A percentile compares a stretch with the other conserved stretches of the same genome.
These are phyloP conservation scores for Lipomyces yarrowii DNA, from an alignment of 1,139 yeast genomes.

Conservation along the genomic window DNA sequence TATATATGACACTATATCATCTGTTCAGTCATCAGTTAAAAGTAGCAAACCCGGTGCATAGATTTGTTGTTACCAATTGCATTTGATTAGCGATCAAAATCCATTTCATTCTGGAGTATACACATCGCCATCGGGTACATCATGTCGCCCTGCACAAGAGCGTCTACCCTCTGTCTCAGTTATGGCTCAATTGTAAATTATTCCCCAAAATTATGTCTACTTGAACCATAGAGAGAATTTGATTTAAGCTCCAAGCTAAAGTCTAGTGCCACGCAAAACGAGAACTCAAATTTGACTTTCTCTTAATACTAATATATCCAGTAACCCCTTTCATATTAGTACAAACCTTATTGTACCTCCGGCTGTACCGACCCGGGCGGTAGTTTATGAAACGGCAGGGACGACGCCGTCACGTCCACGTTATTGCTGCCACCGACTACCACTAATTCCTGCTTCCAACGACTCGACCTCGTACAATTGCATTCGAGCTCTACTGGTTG, in stretches of 20 bases:
- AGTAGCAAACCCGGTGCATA: too few relatives aligned
- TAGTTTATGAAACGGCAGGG: neutral
- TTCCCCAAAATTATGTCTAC: neutral
- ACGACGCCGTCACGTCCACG: neutral
- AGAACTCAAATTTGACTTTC: neutral
- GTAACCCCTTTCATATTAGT: neutral
- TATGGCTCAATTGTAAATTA: neutral
- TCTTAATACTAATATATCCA: neutral
- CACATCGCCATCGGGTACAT: too few relatives aligned
- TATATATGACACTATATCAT: too few relatives aligned
- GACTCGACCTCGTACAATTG: neutral
- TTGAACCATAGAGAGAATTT: neutral
- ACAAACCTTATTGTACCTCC: neutral
- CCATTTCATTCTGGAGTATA: too few relatives aligned
- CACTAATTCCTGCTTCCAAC: neutral
- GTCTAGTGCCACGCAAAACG: neutral
- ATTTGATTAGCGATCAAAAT: too few relatives aligned
- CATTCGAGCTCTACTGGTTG: neutral
- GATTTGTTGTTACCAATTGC: too few relatives aligned
- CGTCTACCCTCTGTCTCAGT: neutral
- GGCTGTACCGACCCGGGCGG: neutral
- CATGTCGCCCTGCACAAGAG: neutral
- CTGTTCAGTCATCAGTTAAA: too few relatives aligned
- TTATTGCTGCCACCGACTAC: neutral
- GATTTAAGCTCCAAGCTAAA: neutral